Evolutionary conservation across 768 basidiomycete genomes (phyloP), one percentile per base, ranked within the genome.

Genomic region (Candolleomyces efflorescens): DNA sequence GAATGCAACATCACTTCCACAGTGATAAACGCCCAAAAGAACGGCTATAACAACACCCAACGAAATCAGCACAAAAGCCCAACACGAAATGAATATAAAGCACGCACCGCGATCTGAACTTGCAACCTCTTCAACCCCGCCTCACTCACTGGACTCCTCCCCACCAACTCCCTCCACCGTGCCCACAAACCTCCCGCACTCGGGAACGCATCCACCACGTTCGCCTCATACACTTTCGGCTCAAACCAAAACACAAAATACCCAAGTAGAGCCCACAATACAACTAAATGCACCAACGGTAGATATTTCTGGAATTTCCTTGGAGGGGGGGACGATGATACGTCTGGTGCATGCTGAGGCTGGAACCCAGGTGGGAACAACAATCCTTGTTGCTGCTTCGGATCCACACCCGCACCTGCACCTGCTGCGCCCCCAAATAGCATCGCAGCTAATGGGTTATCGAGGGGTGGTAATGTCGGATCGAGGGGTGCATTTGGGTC

Each of bases 1-100:
- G 90, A 90, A 63, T 92, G 89, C 45, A 93, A 65, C 18, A 78
- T 78, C 22, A 92, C 75, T 62, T 92, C 82, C 3, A 92, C 67
- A 0, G 90, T 87, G 39, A 82, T 81, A 59, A 92, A 92, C 7
- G 82, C 86, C 88, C 88, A 91, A 68, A 92, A 89, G 73, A 93
- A 89, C 0, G 89, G 85, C 90, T 92, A 61, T 17, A 41, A 38
- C 18, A 44, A 17, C 48, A 18, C 27, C 58, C 43, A 54, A n/a
- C 32, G 39, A 48, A 55, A 32, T 41, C 55, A 9, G 53, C 45
- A n/a, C n/a, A 38, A 22, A 57, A 3, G n/a, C n/a, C n/a, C n/a
- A n/a, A n/a, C n/a, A n/a, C n/a, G n/a, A n/a, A 17, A 50, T 7
- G 17, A 24, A 48, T 39, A 24, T 6, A 38, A 41, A 37, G 18